These are phyloP conservation scores for Aphanomyces euteiches DNA, from an alignment of 352 stramenopile species.

Conservation along the genomic window DNA sequence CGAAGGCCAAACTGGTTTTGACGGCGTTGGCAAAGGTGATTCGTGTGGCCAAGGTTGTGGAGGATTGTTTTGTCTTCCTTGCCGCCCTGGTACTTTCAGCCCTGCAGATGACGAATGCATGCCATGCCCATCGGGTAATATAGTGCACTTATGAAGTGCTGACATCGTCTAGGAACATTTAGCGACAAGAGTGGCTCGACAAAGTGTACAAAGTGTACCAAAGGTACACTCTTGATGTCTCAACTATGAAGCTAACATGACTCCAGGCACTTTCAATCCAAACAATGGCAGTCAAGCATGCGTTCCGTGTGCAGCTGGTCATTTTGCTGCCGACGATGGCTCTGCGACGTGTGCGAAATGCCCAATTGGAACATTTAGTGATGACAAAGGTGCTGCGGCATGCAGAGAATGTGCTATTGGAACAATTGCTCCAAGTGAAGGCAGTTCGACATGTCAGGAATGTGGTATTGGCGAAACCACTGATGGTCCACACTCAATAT, in stretches of 20 bases:
- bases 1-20: constrained; percentile 54
- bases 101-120: constrained; percentile 38
- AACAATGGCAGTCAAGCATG: constrained; percentile 49
- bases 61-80: constrained; percentile 62
- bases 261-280: constrained; percentile 62
- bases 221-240: constrained; percentile 3
- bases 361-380: constrained; percentile 50
- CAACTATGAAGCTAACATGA: background rate
- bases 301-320: constrained; percentile 62
- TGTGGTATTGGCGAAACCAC: constrained; percentile 79
- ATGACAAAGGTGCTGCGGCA: constrained; percentile 39
- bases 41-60: constrained; percentile 68
- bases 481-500: constrained; percentile 40
- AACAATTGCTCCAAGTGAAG: constrained; percentile 48
- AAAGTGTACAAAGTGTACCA: constrained; percentile 5
- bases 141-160: background rate
- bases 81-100: constrained; percentile 58
- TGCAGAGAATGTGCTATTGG: constrained; percentile 61
- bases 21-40: constrained; percentile 45
- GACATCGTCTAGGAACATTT: constrained; percentile 6
- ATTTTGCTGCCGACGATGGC: constrained; percentile 48
- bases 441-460: constrained; percentile 55
- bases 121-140: constrained; percentile 8
- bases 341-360: constrained; percentile 52
- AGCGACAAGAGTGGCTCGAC: background rate